Base-by-base conservation (phyloP, 1,284 basidiomycete species). In the Cryptococcus sp. region DNA sequence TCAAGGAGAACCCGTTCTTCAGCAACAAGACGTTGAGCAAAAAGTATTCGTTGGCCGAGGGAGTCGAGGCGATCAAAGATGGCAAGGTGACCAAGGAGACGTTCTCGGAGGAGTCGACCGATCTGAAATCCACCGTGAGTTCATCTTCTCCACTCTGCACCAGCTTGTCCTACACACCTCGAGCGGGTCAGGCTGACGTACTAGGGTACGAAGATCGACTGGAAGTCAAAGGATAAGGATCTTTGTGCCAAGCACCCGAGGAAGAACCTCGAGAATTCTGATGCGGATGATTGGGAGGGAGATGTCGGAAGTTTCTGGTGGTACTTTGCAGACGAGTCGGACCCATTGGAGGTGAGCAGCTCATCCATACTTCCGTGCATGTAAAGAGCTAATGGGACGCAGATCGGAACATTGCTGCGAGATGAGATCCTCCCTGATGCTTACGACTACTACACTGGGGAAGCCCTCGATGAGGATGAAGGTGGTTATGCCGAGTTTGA, bases 301-400 rank as follows among this genome's bases (percentile, higher is more conserved):
- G 76, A 77, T 54, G 62, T 65, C 9, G 76, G 76, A 33, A 71
- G 69, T 1, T 78, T 76, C 69, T 77, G 77, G 69, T 66, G 69
- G 45, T 72, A 59, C 58, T 77, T 77, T 58, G 71, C 73, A 28
- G 66, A 70, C n/a, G 58, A 53, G n/a, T 49, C 45, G 19, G 71
- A 73, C 53, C 50, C 50, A 7, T 56, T 65, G 47, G 43, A 52
- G 11, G 63, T 67, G 32, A 53, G 62, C 60, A 5, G n/a, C 35
- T 16, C n/a, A n/a, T n/a, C 26, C 18, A 40, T 34, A 36, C 37
- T 14, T 18, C 26, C n/a, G 35, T 22, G 26, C 19, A 19, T 14
- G 39, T 36, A 11, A 7, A 7, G 7, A 6, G 40, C 36, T 43
- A 16, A 38, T n/a, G n/a, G n/a, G n/a, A 21, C 23, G 11, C 45